phyloP scores from a whole-genome alignment of 371 early-diverging fungal species.

The Sanchytrium tribonematis region DNA sequence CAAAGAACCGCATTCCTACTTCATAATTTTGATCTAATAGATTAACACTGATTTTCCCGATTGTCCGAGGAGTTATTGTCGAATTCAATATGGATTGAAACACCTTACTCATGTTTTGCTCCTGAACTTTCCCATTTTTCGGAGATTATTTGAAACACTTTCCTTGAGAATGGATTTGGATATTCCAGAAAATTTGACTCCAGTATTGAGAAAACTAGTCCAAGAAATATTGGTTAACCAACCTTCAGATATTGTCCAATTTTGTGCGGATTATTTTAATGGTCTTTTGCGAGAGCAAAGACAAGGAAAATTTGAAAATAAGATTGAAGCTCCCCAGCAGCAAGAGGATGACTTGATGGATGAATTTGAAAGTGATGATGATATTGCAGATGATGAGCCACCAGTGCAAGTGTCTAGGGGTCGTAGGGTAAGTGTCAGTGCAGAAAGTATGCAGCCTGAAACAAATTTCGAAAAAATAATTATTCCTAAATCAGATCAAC shows the following conservation, averaged over 20 bases:
- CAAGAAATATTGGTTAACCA: slow-evolving; percentile 21
- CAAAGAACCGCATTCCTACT: too few species aligned
- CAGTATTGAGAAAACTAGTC: background rate
- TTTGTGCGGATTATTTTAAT: slow-evolving; percentile 63
- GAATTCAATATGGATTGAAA: too few species aligned
- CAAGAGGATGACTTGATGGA: slow-evolving; percentile 1
- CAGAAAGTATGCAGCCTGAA: slow-evolving; percentile 81
- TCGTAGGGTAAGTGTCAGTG: slow-evolving; percentile 72
- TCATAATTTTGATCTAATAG: too few species aligned
- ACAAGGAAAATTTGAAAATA: background rate
- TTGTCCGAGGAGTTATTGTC: too few species aligned
- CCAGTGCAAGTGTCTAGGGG: slow-evolving; percentile 1
- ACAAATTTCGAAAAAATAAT: slow-evolving; percentile 36
- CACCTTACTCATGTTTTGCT: too few species aligned
- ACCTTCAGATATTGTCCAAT: slow-evolving; percentile 57
- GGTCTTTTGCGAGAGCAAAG: slow-evolving; percentile 40
- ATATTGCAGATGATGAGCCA: slow-evolving; percentile 1
- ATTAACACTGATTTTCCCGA: too few species aligned
- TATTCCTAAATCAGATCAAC: slow-evolving; percentile 57
- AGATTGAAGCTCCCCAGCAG: background rate
- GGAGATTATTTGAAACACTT: too few species aligned
- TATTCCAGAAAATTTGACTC: background rate
- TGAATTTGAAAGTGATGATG: background rate
- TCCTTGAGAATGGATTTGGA: background rate
- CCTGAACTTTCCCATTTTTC: too few species aligned